Evolutionary conservation across 1,284 basidiomycete genomes (phyloP).

Genomic region (Rhodotorula mucilaginosa): DNA sequence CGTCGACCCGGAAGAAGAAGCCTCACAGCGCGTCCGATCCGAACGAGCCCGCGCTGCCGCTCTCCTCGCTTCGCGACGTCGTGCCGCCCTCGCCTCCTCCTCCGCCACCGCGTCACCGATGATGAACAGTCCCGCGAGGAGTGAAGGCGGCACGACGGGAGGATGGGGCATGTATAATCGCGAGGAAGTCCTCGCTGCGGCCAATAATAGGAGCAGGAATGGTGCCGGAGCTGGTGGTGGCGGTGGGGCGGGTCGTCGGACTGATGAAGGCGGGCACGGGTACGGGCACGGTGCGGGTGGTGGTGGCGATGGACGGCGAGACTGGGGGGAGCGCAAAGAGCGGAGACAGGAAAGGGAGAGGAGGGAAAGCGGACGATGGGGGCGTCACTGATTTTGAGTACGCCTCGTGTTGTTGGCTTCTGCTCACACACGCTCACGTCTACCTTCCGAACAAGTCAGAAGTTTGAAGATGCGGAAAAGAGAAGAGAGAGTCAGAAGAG

Average conservation of each 20-base stretch:
- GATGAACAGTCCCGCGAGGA: constrained; percentile 9
- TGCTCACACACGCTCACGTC: not conserved
- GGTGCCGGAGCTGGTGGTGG: too few relatives aligned
- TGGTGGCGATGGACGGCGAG: not conserved
- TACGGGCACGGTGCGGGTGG: too few relatives aligned
- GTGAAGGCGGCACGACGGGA: constrained; percentile 15
- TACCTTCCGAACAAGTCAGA: not conserved
- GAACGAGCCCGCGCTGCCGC: constrained; percentile 34
- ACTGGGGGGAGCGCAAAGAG: not conserved
- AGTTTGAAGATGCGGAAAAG: not conserved
- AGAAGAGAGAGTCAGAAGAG: not conserved
- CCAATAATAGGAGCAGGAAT: constrained; percentile 6
- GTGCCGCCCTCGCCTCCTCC: constrained; percentile 5
- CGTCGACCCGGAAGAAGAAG: constrained; percentile 23
- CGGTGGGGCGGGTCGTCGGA: not conserved
- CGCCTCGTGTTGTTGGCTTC: not conserved
- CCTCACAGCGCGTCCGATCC: constrained; percentile 17
- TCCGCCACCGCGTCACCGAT: not conserved
- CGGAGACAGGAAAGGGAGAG: not conserved
- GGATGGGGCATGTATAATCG: constrained; percentile 34
- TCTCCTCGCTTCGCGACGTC: constrained; percentile 21
- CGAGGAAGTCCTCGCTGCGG: constrained; percentile 23
- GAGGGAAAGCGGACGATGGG: not conserved
- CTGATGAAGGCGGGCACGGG: too few relatives aligned
- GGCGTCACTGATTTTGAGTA: too few relatives aligned